A percentile compares a stretch with the other conserved stretches of the same genome.
phyloP scores from a whole-genome alignment of 768 basidiomycete genomes.

The Tulasnella sp. region DNA sequence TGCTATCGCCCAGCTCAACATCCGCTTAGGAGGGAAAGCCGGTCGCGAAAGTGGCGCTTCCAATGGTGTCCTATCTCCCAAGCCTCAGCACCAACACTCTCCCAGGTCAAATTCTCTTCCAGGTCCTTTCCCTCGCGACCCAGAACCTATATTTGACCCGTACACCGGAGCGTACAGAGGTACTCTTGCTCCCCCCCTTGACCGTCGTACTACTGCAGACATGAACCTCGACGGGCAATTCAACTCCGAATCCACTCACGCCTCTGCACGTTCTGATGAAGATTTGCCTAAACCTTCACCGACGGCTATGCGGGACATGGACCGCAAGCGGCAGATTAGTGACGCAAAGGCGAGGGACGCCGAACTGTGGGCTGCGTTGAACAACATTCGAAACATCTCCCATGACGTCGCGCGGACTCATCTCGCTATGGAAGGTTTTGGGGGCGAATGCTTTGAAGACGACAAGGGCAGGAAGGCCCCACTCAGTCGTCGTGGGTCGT shows the following conservation, averaged over 20 bases:
- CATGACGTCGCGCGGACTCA: neutral
- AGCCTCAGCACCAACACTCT: neutral
- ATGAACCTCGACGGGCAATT: neutral
- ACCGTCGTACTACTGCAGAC: neutral
- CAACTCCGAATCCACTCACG: neutral
- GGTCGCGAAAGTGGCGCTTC: no score
- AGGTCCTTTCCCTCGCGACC: neutral
- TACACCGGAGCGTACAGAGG: neutral
- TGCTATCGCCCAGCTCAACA: neutral
- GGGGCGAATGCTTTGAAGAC: neutral
- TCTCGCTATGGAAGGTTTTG: neutral
- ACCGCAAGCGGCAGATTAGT: neutral
- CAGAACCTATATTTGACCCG: slow-evolving; percentile 3
- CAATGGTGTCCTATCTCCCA: neutral
- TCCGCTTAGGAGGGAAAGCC: neutral
- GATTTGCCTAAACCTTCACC: neutral
- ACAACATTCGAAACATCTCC: neutral
- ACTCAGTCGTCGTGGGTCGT: no score
- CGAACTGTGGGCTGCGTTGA: neutral
- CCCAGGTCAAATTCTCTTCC: neutral
- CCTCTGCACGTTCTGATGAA: neutral
- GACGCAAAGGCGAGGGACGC: neutral
- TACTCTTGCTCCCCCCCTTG: neutral
- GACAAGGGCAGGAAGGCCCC: neutral
- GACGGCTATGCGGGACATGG: neutral